phyloP scores from a whole-genome alignment of 2,329 filamentous ascomycete species.

The Anisogramma anomala region DNA sequence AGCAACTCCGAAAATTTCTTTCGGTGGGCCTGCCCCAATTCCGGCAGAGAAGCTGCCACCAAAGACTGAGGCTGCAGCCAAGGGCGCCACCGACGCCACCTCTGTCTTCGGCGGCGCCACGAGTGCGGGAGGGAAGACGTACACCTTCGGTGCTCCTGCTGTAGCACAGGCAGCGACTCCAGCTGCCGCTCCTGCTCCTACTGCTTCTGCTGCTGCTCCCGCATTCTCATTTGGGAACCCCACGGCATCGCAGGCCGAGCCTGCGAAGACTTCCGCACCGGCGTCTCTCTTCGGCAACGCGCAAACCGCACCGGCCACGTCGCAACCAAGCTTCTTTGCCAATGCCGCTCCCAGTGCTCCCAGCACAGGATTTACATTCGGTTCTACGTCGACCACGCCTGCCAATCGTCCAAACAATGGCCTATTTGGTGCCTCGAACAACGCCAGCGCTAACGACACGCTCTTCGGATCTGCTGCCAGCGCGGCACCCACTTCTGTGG shows the following conservation, averaged over 20 bases:
- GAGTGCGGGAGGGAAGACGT: conserved; percentile 7
- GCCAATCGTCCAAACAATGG: neutral
- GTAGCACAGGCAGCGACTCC: conserved; percentile 13
- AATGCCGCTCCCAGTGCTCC: conserved; percentile 11
- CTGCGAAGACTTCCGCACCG: conserved; percentile 13
- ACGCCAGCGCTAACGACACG: conserved; percentile 9
- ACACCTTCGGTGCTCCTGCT: conserved; percentile 8
- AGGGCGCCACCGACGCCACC: conserved; percentile 12
- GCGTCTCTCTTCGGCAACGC: conserved; percentile 10
- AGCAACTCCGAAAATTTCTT: conserved; percentile 7
- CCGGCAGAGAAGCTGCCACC: conserved; percentile 10
- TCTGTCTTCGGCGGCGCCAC: conserved; percentile 13
- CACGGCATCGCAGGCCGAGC: conserved; percentile 7
- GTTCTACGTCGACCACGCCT: neutral
- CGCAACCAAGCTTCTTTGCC: conserved; percentile 17
- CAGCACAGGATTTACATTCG: conserved; percentile 12
- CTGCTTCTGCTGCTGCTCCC: neutral
- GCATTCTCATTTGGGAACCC: conserved; percentile 7
- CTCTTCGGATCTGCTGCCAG: conserved; percentile 19
- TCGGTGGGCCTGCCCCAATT: conserved; percentile 10
- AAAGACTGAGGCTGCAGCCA: conserved; percentile 14
- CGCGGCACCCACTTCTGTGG: conserved; percentile 9
- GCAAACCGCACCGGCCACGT: conserved; percentile 7
- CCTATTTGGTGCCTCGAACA: conserved; percentile 14
- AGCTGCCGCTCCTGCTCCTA: conserved; percentile 10